Percentiles rank a stretch among this genome's conserved stretches.
Evolutionary conservation across 2,329 filamentous ascomycete species (phyloP).

Genomic region (Scolecobasidium constrictum): DNA sequence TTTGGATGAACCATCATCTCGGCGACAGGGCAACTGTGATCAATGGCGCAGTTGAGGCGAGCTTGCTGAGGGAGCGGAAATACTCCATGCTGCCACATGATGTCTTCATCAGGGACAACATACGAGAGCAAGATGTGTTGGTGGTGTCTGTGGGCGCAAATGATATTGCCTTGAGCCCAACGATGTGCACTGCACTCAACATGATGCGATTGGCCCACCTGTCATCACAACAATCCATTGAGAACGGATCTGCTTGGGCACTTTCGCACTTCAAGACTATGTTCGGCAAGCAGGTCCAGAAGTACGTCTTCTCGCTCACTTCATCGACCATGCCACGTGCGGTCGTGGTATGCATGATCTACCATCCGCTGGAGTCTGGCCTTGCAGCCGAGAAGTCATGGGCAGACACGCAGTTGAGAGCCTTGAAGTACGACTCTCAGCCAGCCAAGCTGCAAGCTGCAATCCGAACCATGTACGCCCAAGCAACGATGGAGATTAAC

Average conservation of each 20-base stretch:
- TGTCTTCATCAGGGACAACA: constrained; percentile 23
- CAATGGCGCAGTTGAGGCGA: constrained; percentile 24
- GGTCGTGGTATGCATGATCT: constrained; percentile 27
- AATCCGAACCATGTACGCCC: constrained; percentile 22
- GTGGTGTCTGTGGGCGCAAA: constrained; percentile 27
- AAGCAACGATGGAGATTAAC: constrained; percentile 18
- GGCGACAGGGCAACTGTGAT: constrained; percentile 22
- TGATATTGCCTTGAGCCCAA: constrained; percentile 23
- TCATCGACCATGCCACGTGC: constrained; percentile 21
- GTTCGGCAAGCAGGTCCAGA: constrained; percentile 19
- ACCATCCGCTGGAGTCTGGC: constrained; percentile 22
- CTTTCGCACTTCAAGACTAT: constrained; percentile 22
- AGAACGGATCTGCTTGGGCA: constrained; percentile 17
- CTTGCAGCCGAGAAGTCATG: constrained; percentile 19
- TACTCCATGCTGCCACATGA: constrained; percentile 20
- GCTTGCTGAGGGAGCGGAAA: constrained; percentile 22
- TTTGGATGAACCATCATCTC: constrained; percentile 25
- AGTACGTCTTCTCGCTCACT: constrained; percentile 19
- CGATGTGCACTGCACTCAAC: constrained; percentile 17
- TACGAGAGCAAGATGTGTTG: constrained; percentile 20
- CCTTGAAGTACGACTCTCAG: constrained; percentile 20
- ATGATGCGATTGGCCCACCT: constrained; percentile 24
- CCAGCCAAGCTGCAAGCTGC: constrained; percentile 22
- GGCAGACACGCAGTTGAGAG: constrained; percentile 21
- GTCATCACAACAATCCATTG: constrained; percentile 16